Evolutionary conservation across 2,329 filamentous ascomycete species (phyloP).

Genomic region (Claviceps sp.): DNA sequence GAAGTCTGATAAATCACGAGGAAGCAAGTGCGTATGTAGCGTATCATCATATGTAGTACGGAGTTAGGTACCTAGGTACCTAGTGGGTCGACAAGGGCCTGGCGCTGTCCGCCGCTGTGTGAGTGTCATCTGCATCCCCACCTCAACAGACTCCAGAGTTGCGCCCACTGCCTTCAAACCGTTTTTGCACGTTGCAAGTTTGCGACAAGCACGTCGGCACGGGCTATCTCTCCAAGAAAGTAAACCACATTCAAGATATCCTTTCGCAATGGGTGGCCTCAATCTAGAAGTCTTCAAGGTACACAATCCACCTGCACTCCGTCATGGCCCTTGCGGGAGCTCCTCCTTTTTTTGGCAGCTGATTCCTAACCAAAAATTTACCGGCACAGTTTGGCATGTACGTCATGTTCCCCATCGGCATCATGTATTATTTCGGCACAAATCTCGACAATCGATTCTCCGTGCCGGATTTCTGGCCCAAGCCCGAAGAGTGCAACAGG

Average conservation of each 20-base stretch:
- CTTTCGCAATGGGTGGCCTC: conserved; percentile 52
- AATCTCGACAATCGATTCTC: conserved; percentile 89
- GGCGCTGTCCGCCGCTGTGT: neutral
- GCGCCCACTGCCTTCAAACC: neutral
- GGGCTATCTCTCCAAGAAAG: neutral
- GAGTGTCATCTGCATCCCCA: no score
- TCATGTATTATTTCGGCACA: conserved; percentile 99
- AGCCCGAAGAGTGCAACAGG: conserved; percentile 59
- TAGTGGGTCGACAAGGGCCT: neutral
- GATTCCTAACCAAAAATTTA: neutral
- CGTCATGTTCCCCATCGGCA: conserved; percentile 94
- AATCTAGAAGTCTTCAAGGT: conserved; percentile 96
- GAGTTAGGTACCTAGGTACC: neutral
- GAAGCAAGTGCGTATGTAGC: neutral
- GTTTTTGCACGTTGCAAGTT: neutral
- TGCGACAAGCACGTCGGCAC: neutral
- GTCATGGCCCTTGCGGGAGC: neutral
- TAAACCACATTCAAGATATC: conserved; percentile 9
- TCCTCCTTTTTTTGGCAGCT: neutral
- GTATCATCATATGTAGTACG: conserved; percentile 6
- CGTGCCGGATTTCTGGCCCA: conserved; percentile 90
- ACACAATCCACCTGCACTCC: neutral
- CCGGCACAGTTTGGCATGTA: conserved; percentile 83
- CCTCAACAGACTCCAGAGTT: no score
- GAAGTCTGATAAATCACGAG: neutral